phyloP scores from a whole-genome alignment of 257 asterid genomes.

The Jacaranda copaia region DNA sequence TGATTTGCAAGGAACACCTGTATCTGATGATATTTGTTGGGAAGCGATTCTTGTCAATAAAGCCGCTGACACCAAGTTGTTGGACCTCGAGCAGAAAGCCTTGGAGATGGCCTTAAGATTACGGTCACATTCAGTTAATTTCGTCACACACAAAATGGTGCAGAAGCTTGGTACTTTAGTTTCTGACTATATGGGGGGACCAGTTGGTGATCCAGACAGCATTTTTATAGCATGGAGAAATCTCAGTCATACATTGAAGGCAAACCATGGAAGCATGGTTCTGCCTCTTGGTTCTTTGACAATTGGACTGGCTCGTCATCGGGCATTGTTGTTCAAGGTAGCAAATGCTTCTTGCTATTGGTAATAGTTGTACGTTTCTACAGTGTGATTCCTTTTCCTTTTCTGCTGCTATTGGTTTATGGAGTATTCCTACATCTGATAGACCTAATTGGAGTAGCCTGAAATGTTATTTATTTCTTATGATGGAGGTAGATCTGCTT shows the following conservation, averaged over 20 bases:
- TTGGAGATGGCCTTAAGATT: slow-evolving; percentile 66
- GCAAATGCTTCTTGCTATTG: slow-evolving; percentile 29
- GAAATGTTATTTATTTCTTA: slow-evolving; percentile 13
- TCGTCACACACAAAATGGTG: slow-evolving; percentile 56
- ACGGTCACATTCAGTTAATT: slow-evolving; percentile 53
- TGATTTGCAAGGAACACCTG: slow-evolving; percentile 85
- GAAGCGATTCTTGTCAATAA: slow-evolving; percentile 89
- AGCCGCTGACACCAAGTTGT: slow-evolving; percentile 77
- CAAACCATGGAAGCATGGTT: slow-evolving; percentile 89
- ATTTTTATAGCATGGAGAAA: slow-evolving; percentile 83
- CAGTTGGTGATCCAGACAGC: slow-evolving; percentile 85
- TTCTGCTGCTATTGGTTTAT: slow-evolving; percentile 7
- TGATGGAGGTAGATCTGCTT: slow-evolving; percentile 32
- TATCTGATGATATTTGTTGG: slow-evolving; percentile 75
- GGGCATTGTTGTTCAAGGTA: slow-evolving; percentile 98
- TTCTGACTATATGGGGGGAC: slow-evolving; percentile 96
- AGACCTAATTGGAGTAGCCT: neutral
- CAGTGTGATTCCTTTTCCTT: neutral
- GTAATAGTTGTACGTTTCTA: neutral
- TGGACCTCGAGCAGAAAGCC: slow-evolving; percentile 81
- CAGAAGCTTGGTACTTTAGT: slow-evolving; percentile 77
- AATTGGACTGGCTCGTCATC: slow-evolving; percentile 93
- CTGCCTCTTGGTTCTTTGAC: slow-evolving; percentile 93
- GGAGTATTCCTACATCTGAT: neutral
- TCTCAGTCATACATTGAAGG: slow-evolving; percentile 64